Base-by-base conservation (phyloP, 495 filamentous ascomycete genomes). In the Chlorociboria aeruginascens region DNA sequence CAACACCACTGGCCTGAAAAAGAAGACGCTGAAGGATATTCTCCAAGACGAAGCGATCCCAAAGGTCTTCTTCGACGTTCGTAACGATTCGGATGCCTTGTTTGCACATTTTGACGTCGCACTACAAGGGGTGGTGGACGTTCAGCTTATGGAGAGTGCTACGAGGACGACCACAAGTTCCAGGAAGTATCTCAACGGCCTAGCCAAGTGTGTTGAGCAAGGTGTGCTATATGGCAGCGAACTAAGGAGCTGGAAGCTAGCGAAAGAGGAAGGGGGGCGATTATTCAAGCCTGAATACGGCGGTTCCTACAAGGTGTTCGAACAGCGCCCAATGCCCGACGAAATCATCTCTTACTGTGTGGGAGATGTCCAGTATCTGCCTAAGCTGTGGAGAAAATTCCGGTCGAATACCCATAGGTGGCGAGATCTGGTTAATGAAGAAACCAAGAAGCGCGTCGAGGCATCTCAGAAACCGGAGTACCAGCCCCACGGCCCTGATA, bases 71-170 rank as follows among this genome's bases (percentile, higher is more conserved):
- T 77, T 75, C 60, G 74, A 77, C 48, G 63, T 77, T 12, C 67
- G 72, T 12, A 50, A 72, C 50, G 71, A 74, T 46, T 72, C 73
- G 0, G 72, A 77, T 51, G 72, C 71, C 12, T 53, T 78, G 0
- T 76, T 62, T 45, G 48, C 45, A 28, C 71, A 68, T 25, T 75
- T 56, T 43, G 42, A 51, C 0, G 74, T 0, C n/a, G n/a, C n/a
- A n/a, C n/a, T n/a, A n/a, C n/a, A n/a, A n/a, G n/a, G n/a, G n/a
- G 50, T 79, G 1, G 35, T 66, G 4, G 74, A 79, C 48, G 40
- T 81, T 11, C 78, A 81, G 56, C 63, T 81, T 1, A 71, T 81
- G 68, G 71, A 80, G 46, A 46, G 63, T 6, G 72, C 67, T 3
- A 60, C 61, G 0, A 54, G 75, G 7, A 29, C 6, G 13, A 39